Conservation (phyloP, 202 grass and related monocot genomes). For the Schoenoplectus triqueter region DNA sequence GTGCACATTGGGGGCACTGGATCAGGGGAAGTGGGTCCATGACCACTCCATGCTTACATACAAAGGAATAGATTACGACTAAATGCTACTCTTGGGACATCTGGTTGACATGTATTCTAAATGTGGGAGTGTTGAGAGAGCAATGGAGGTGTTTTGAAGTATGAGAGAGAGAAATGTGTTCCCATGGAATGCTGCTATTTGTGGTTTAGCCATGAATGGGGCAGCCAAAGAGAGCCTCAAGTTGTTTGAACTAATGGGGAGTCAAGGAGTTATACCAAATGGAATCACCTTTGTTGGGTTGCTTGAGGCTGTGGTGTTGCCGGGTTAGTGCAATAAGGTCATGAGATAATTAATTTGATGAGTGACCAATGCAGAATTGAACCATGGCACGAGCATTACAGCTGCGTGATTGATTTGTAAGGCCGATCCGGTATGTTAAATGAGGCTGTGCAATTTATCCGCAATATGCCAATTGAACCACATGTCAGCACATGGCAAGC, state of each 20-base stretch:
- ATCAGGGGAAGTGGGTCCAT: constrained; percentile 69
- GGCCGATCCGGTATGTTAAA: constrained; percentile 71
- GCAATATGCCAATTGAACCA: constrained; percentile 65
- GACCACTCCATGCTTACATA: neutral
- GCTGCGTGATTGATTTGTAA: constrained; percentile 79
- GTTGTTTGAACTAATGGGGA: constrained; percentile 70
- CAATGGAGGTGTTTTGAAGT: constrained; percentile 55
- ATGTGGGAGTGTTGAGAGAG: constrained; percentile 68
- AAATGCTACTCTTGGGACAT: constrained; percentile 67
- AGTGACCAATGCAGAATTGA: constrained; percentile 46
- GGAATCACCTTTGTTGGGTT: constrained; percentile 67
- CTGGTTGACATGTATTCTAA: constrained; percentile 73
- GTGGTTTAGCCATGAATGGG: constrained; percentile 70
- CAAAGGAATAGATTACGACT: constrained; percentile 46
- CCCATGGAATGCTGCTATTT: constrained; percentile 74
- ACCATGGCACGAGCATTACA: constrained; percentile 72
- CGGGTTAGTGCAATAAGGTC: constrained; percentile 62
- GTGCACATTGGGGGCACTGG: constrained; percentile 63
- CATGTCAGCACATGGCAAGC: constrained; percentile 68
- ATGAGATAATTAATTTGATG: constrained; percentile 59
- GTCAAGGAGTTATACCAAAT: constrained; percentile 48
- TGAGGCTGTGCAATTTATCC: constrained; percentile 72
- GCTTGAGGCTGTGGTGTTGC: constrained; percentile 68
- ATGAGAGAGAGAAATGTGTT: constrained; percentile 65
- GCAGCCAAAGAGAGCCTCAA: constrained; percentile 55